Conservation (phyloP, 1,284 basidiomycete genomes). For the Cryptococcus sp. region DNA sequence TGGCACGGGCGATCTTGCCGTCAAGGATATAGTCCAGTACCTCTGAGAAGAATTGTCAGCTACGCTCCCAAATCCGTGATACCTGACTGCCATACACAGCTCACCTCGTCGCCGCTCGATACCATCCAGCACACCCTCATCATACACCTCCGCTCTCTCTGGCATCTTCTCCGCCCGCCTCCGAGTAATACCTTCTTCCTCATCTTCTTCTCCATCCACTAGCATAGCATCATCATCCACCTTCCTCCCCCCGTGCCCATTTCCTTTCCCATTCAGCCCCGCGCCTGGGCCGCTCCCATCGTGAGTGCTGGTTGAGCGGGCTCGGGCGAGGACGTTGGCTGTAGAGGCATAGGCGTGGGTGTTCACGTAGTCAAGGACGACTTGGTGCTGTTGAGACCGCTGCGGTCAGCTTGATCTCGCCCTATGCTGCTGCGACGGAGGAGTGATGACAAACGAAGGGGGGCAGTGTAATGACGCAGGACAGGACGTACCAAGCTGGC, state of each 20-base stretch:
- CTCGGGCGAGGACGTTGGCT: slow-evolving; percentile 24
- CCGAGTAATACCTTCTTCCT: background rate
- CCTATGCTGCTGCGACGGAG: no score
- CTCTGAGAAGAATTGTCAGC: slow-evolving; percentile 17
- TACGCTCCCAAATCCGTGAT: no score
- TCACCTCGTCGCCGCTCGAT: slow-evolving; percentile 40
- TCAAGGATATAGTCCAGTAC: slow-evolving; percentile 43
- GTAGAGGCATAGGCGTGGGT: slow-evolving; percentile 39
- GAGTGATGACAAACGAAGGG: no score
- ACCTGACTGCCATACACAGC: no score
- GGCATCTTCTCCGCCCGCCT: background rate
- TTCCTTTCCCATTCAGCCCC: background rate
- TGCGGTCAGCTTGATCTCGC: no score
- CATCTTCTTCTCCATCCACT: slow-evolving; percentile 1
- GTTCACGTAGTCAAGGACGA: slow-evolving; percentile 45
- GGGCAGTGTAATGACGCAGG: background rate
- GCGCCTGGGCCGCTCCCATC: background rate
- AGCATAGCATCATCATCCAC: slow-evolving; percentile 6
- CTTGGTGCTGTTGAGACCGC: slow-evolving; percentile 31
- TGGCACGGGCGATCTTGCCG: slow-evolving; percentile 36
- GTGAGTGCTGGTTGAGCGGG: slow-evolving; percentile 1
- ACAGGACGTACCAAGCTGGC: background rate
- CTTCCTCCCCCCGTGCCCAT: background rate
- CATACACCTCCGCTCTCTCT: background rate
- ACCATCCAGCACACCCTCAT: slow-evolving; percentile 18